Percentiles rank a stretch among this genome's conserved stretches.
Evolutionary conservation across 2,329 filamentous ascomycete species (phyloP).

Genomic region (Aspergillus carbonarius): DNA sequence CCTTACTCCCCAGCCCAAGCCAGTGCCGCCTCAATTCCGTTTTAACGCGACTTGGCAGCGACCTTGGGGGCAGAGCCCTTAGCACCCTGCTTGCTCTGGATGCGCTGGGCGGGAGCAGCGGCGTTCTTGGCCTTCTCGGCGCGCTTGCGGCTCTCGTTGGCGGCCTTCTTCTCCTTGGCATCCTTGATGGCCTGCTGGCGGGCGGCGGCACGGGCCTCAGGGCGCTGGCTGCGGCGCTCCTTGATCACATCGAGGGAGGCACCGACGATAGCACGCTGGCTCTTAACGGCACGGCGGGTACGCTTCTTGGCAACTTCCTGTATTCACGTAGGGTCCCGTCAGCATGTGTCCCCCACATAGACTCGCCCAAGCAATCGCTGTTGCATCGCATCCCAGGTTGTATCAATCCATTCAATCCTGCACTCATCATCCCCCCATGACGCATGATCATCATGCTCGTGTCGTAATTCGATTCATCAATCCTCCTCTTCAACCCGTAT

Average conservation of each 20-base stretch:
- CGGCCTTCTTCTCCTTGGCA: constrained; percentile 97
- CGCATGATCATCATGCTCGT: background rate
- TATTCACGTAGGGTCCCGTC: constrained; percentile 29
- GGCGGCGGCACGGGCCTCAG: constrained; percentile 90
- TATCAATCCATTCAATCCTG: background rate
- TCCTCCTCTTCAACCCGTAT: background rate
- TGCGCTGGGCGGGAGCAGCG: constrained; percentile 76
- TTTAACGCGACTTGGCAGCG: constrained; percentile 81
- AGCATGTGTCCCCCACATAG: constrained; percentile 18
- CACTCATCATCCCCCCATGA: background rate
- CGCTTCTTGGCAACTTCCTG: constrained; percentile 99
- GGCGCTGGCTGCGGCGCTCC: constrained; percentile 92
- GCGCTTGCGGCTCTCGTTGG: constrained; percentile 89
- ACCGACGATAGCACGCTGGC: constrained; percentile 98
- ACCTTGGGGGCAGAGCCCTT: constrained; percentile 89
- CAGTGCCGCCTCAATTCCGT: constrained; percentile 26
- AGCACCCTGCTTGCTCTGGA: constrained; percentile 94
- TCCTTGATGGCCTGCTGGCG: constrained; percentile 90
- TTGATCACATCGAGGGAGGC: constrained; percentile 99
- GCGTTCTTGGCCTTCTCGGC: constrained; percentile 91
- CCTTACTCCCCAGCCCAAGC: constrained; percentile 29
- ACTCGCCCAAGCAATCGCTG: background rate
- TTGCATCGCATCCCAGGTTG: background rate
- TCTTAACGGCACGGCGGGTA: constrained; percentile 95
- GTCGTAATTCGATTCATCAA: background rate